Base-by-base conservation (phyloP, 1,284 basidiomycete genomes). In the Chondrostereum purpureum region DNA sequence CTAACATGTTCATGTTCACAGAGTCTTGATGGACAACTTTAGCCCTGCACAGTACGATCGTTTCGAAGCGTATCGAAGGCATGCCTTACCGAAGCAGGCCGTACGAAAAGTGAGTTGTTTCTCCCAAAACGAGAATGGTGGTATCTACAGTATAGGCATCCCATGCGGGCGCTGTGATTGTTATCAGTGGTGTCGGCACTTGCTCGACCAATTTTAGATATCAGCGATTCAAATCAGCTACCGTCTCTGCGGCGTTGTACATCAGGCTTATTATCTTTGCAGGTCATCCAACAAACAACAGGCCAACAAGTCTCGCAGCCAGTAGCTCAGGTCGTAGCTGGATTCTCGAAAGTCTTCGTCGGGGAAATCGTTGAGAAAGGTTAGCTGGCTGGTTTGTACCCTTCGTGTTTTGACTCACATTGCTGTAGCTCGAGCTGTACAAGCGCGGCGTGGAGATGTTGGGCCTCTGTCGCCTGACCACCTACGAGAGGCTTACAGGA, bases 341-440 rank as follows among this genome's bases (percentile, higher is more conserved):
- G 92, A 56, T 88, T 94, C 46, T 77, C 78, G 14, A 95, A 95
- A 59, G 89, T 94, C 1, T 95, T 95, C 55, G 88, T 95, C 6
- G 92, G 92, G 2, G 91, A 94, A 62, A 88, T 94, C 4, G 78
- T 93, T 16, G 91, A 94, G 61, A 85, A 86, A 68, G 89, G 89
- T 88, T 45, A 41, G 17, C 17, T 40, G 5, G 21, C 19, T 43
- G 12, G 16, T 39, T 18, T 6, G 24, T 10, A 11, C 14, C 13
- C 17, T 12, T 31, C 22, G 6, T 19, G 12, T 12, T 39, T 38
- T 49, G 33, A 47, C 19, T 18, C 6, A 10, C 41, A 20, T 10
- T 34, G 13, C 31, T 50, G 16, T 42, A 90, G 91, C 89, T 16
- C 84, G 88, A 17, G 71, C 74, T 13, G 83, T 89, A 0, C 90